phyloP scores from a whole-genome alignment of 2,329 filamentous ascomycete species.

The Colletotrichum sp. region DNA sequence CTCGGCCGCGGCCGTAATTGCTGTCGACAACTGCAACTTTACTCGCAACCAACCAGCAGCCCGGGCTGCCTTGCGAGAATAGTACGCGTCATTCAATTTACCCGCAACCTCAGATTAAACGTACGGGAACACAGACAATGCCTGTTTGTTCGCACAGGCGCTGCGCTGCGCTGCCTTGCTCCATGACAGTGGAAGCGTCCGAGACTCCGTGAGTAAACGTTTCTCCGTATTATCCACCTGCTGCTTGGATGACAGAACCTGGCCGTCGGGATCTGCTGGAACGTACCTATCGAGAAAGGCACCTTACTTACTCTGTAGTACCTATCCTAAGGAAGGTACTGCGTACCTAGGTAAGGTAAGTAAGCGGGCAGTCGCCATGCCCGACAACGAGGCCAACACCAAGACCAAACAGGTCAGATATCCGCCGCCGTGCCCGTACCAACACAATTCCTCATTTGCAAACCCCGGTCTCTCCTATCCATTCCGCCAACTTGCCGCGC shows the following conservation, averaged over 20 bases:
- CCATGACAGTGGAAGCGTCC: not conserved
- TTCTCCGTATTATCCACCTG: not conserved
- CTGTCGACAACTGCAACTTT: not conserved
- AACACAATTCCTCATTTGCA: not conserved
- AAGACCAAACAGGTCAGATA: conserved; percentile 17
- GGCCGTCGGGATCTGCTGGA: not conserved
- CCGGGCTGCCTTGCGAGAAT: not conserved
- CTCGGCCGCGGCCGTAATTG: not conserved
- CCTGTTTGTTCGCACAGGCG: not conserved
- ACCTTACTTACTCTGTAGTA: not conserved
- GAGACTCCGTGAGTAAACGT: not conserved
- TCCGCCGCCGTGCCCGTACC: not conserved
- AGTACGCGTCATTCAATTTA: conserved; percentile 5
- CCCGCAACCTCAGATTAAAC: not conserved
- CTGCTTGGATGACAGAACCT: not conserved
- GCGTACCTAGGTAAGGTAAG: not conserved
- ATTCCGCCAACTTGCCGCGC: not conserved
- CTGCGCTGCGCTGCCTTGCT: not conserved
- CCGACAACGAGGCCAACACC: not conserved
- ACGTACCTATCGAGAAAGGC: not conserved
- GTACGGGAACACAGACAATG: not conserved
- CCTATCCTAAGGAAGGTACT: not conserved
- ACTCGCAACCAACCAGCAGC: not conserved
- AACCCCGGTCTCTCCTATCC: not conserved
- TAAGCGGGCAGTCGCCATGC: not conserved